Base-by-base conservation (phyloP, 2,329 filamentous ascomycete genomes). In the Aspergillus ruber region DNA sequence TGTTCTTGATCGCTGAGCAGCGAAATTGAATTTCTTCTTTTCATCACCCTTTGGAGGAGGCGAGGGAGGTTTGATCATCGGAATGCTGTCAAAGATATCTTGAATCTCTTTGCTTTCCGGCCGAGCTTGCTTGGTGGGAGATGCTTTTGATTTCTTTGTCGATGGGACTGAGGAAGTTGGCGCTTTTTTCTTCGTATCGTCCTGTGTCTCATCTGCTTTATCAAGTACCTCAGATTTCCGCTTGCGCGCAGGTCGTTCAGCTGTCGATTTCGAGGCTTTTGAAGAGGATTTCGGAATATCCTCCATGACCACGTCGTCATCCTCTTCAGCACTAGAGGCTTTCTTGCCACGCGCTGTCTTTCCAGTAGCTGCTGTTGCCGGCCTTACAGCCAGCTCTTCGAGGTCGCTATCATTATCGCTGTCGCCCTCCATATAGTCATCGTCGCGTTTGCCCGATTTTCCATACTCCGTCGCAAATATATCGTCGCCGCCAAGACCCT, bases 71-170 rank as follows among this genome's bases (percentile, higher is more conserved):
- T 85, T 77, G 38, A 98, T 81, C 1, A 82, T 88, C 4, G 89
- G 87, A 50, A 98, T 91, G 56, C 83, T 88, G 63, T 95, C 85
- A 27, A 97, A 80, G 41, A 98, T 96, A 43, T 85, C 82, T 65
- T 95, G 83, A 17, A 95, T 82, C 18, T 81, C 78, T 13, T 84
- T 77, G 60, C 82, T 84, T 59, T 94, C 89, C 2, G 79, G 69
- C 6, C 76, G 75, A 3, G 82, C 79, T 3, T 79, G 75, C 65
- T 89, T 87, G 66, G 87, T 86, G 9, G 78, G 71, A 3, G 79
- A 73, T 2, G 81, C 77, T 53, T 80, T 79, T 17, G 80, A 72
- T 54, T 69, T 74, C 59, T 67, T 74, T 21, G 59, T 60, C n/a
- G 60, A 53, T n/a, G 53, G 41, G 5, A 1, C 5, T 21, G 21